Base-by-base conservation (phyloP, 2,329 filamentous ascomycete genomes). In the Ustulina deusta region DNA sequence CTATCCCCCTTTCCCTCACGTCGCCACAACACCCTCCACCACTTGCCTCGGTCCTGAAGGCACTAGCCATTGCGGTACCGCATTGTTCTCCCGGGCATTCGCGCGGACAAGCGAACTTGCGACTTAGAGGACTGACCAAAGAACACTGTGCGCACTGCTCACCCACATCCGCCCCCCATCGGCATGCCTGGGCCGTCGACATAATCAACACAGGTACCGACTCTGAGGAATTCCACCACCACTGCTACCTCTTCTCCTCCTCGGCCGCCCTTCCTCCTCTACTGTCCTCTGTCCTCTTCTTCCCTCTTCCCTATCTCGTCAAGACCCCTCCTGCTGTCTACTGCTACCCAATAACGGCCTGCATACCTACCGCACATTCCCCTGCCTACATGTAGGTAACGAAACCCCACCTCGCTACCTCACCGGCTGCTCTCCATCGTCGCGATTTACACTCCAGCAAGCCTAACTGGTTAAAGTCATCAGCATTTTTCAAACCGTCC, bases 91-190 rank as follows among this genome's bases (percentile, higher is more conserved):
- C 48, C 65, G 62, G 65, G 27, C 55, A 63, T 42, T 54, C 58
- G 58, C 59, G 54, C 68, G 62, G 68, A 60, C 65, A 68, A 70
- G 65, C 61, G 58, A 65, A 55, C 54, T 54, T 44, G 36, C 58
- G 52, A 58, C 49, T 62, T 38, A 40, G 34, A 66, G 56, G 20
- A 54, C 44, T 36, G 29, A 34, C 57, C 65, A 56, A 15, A 62
- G 51, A 63, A 63, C 65, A 68, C 68, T 68, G 65, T 70, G 69
- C 66, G 65, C 68, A 64, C 59, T 52, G 52, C 65, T 70, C 63
- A 27, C 60, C 69, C 61, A 61, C 59, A 44, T 44, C 36, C 38
- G 40, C 65, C 40, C 68, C 54, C 54, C 66, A 64, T 68, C 57
- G 63, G 68, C 68, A 63, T 70, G 65, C 58, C 62, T 70, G 61